These are phyloP conservation scores for Sicyos edulis DNA, from an alignment of 306 rosid genomes.

Conservation along the genomic window DNA sequence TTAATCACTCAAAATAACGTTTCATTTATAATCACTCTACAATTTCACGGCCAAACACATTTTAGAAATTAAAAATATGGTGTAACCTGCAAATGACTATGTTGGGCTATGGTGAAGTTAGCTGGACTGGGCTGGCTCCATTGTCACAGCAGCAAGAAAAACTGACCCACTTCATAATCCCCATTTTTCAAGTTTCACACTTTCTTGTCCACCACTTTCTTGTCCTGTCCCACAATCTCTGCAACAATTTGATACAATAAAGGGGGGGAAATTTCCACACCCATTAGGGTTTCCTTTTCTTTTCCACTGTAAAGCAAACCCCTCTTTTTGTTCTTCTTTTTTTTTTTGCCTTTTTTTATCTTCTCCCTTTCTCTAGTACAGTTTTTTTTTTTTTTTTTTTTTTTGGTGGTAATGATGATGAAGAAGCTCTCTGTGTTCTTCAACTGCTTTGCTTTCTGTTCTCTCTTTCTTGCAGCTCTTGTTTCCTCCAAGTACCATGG, in stretches of 20 bases:
- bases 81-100: neutral
- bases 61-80: too few species aligned
- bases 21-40: too few species aligned
- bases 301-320: slow-evolving; percentile 7
- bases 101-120: neutral
- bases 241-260: slow-evolving; percentile 20
- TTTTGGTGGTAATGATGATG: slow-evolving; percentile 31
- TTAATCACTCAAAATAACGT: too few species aligned
- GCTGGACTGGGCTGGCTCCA: slow-evolving; percentile 7
- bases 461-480: slow-evolving; percentile 40
- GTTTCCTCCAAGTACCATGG: slow-evolving; percentile 74
- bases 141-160: neutral
- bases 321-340: neutral
- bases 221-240: slow-evolving; percentile 37
- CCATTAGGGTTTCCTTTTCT: slow-evolving; percentile 23
- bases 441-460: slow-evolving; percentile 28
- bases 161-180: neutral
- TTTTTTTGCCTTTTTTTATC: neutral
- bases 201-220: slow-evolving; percentile 37
- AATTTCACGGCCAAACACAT: too few species aligned
- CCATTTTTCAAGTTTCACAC: neutral
- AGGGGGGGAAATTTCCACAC: neutral
- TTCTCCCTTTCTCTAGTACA: too few species aligned
- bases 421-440: slow-evolving; percentile 32
- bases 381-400: neutral